phyloP scores from a whole-genome alignment of 2,329 filamentous ascomycete genomes.

The Tolypocladium amazonense region DNA sequence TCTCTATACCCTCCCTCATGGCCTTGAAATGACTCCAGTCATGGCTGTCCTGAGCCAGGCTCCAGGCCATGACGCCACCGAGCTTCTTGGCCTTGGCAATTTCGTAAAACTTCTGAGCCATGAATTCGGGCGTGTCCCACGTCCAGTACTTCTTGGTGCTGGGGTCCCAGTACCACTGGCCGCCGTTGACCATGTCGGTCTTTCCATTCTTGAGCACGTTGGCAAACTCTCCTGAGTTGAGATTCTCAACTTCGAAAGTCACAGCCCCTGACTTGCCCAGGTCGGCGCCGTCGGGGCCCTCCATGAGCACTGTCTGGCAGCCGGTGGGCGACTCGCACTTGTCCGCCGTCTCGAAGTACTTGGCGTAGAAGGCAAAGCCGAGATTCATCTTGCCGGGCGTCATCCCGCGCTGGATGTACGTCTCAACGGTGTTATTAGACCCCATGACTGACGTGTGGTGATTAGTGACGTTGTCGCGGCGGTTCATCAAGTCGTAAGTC shows the following conservation, averaged over 20 bases:
- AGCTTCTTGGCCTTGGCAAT: slow-evolving; percentile 30
- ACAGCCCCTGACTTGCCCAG: slow-evolving; percentile 34
- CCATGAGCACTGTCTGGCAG: slow-evolving; percentile 48
- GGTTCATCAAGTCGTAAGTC: slow-evolving; percentile 65
- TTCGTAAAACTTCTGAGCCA: slow-evolving; percentile 33
- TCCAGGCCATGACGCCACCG: slow-evolving; percentile 44
- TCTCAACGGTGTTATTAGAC: slow-evolving; percentile 43
- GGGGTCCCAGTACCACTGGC: slow-evolving; percentile 44
- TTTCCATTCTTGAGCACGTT: slow-evolving; percentile 28
- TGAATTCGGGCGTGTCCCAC: slow-evolving; percentile 41
- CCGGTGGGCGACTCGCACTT: slow-evolving; percentile 40
- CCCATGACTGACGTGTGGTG: slow-evolving; percentile 52
- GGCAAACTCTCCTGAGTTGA: slow-evolving; percentile 22
- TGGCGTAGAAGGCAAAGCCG: slow-evolving; percentile 59
- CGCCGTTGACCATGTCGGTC: slow-evolving; percentile 36
- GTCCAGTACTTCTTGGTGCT: slow-evolving; percentile 38
- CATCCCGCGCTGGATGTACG: slow-evolving; percentile 48
- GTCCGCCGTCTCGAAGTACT: slow-evolving; percentile 46
- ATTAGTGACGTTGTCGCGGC: slow-evolving; percentile 52
- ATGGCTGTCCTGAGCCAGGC: slow-evolving; percentile 35
- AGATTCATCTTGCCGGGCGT: slow-evolving; percentile 47
- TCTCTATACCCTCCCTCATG: slow-evolving; percentile 19
- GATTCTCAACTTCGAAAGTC: slow-evolving; percentile 27
- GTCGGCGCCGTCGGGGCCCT: slow-evolving; percentile 50
- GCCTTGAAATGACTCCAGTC: slow-evolving; percentile 31